A percentile compares a stretch with the other conserved stretches of the same genome.
Evolutionary conservation across 768 basidiomycete genomes (phyloP).

Genomic region (Daedalea quercina): DNA sequence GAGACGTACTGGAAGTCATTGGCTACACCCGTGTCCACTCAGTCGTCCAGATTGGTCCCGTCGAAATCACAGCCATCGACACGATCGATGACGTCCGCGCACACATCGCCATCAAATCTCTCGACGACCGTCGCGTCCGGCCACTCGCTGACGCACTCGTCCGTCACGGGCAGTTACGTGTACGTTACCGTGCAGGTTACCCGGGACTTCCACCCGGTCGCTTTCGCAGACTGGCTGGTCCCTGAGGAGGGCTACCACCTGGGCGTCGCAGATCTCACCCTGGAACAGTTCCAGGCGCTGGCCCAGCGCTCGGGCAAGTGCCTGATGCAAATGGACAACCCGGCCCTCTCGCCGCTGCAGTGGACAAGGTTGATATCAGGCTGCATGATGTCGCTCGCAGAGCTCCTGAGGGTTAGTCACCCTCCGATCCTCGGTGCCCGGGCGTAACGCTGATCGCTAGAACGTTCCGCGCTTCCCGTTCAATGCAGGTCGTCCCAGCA

Average conservation of each 20-base stretch:
- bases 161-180: slow-evolving; percentile 84
- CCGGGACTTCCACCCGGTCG: slow-evolving; percentile 83
- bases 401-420: slow-evolving; percentile 61
- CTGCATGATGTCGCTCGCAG: slow-evolving; percentile 67
- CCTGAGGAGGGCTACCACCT: slow-evolving; percentile 71
- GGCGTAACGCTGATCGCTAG: background rate
- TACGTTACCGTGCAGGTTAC: slow-evolving; percentile 89
- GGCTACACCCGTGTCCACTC: slow-evolving; percentile 33
- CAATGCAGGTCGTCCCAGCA: slow-evolving; percentile 33
- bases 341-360: slow-evolving; percentile 25
- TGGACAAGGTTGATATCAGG: slow-evolving; percentile 41
- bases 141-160: slow-evolving; percentile 77
- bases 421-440: slow-evolving; percentile 5
- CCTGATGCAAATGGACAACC: slow-evolving; percentile 19
- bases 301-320: slow-evolving; percentile 45
- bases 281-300: slow-evolving; percentile 70
- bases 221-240: slow-evolving; percentile 69
- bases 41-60: slow-evolving; percentile 14
- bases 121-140: slow-evolving; percentile 36
- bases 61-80: slow-evolving; percentile 19
- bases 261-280: slow-evolving; percentile 78
- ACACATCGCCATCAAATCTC: slow-evolving; percentile 60
- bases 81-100: slow-evolving; percentile 27
- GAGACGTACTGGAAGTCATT: slow-evolving; percentile 99
- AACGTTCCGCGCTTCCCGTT: background rate